Evolutionary conservation across 345 rosid genomes (phyloP).

Genomic region (Euphorbia pulcherrima): DNA sequence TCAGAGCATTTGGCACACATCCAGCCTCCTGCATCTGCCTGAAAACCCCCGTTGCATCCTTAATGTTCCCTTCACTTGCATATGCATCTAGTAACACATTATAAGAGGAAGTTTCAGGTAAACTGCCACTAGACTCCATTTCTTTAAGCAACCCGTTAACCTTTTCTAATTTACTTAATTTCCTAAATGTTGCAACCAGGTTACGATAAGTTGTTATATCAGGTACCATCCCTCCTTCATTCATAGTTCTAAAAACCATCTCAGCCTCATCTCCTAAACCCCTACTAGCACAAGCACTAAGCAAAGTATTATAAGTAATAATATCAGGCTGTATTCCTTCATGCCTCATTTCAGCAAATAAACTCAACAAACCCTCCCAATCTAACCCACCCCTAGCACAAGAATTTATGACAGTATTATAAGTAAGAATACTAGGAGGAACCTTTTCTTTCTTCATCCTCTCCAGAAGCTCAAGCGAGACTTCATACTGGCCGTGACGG

Average conservation of each 20-base stretch:
- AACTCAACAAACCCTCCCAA: slow-evolving; percentile 87
- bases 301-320: slow-evolving; percentile 85
- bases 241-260: slow-evolving; percentile 94
- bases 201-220: slow-evolving; percentile 69
- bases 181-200: slow-evolving; percentile 77
- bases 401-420: slow-evolving; percentile 82
- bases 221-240: slow-evolving; percentile 81
- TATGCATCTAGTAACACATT: slow-evolving; percentile 81
- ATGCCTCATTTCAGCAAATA: slow-evolving; percentile 96
- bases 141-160: slow-evolving; percentile 63
- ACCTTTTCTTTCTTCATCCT: slow-evolving; percentile 82
- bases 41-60: slow-evolving; percentile 76
- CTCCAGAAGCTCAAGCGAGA: slow-evolving; percentile 68
- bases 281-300: slow-evolving; percentile 79
- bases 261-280: slow-evolving; percentile 88
- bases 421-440: slow-evolving; percentile 72
- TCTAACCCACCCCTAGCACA: slow-evolving; percentile 88
- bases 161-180: slow-evolving; percentile 58
- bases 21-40: slow-evolving; percentile 89
- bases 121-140: slow-evolving; percentile 76
- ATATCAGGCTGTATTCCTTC: slow-evolving; percentile 83
- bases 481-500: slow-evolving; percentile 65
- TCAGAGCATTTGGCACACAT: slow-evolving; percentile 64
- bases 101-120: slow-evolving; percentile 76
- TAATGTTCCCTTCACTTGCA: slow-evolving; percentile 59